Percentiles rank a stretch among this genome's conserved stretches.
phyloP scores from a whole-genome alignment of 179 eudicot genomes.

The Carnegiea gigantea region DNA sequence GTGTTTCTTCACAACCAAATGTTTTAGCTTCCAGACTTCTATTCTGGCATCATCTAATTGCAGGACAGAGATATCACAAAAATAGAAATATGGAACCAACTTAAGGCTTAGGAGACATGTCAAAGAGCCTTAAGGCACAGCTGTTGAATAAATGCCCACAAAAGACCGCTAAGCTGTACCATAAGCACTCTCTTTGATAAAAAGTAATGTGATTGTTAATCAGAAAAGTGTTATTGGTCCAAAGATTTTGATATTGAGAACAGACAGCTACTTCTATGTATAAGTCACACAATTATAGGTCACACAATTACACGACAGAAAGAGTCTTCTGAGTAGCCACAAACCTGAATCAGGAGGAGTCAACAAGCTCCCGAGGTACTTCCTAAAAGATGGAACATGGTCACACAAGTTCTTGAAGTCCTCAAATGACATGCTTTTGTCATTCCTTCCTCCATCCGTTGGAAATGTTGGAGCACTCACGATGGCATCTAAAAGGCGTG shows the following conservation, averaged over 20 bases:
- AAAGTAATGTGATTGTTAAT: background rate
- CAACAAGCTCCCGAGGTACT: conserved; percentile 73
- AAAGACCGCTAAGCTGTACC: background rate
- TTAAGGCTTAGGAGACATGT: no score
- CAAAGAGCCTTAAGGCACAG: background rate
- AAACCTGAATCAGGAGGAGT: conserved; percentile 67
- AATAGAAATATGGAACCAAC: background rate
- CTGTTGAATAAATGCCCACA: background rate
- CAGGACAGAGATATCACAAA: background rate
- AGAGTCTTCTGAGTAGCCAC: background rate
- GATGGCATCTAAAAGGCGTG: conserved; percentile 38
- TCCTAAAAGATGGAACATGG: conserved; percentile 69
- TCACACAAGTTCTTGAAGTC: conserved; percentile 69
- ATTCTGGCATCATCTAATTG: background rate
- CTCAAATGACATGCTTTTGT: conserved; percentile 57
- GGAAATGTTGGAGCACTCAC: conserved; percentile 55
- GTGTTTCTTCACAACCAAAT: background rate
- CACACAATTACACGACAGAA: background rate
- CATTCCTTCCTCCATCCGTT: conserved; percentile 42
- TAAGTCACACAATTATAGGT: background rate
- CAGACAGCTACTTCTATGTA: background rate
- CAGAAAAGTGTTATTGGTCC: background rate
- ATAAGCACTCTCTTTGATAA: background rate
- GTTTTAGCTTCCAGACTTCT: background rate
- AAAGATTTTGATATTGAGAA: background rate